Conservation (phyloP, 257 asterid genomes). For the Catharanthus roseus region DNA sequence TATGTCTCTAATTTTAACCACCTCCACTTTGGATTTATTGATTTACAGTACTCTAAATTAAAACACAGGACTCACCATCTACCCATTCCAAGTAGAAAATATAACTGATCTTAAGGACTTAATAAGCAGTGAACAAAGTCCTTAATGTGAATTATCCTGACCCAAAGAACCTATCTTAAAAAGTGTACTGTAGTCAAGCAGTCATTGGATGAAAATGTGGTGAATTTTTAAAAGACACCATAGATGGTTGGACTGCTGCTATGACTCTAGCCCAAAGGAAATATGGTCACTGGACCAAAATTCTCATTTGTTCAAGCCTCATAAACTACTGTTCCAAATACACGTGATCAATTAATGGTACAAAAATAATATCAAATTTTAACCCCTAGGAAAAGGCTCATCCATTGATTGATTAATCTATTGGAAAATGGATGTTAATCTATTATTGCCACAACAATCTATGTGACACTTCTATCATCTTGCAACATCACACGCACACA, state of each 20-base stretch:
- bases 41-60: not conserved
- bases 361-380: not conserved
- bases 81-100: not conserved
- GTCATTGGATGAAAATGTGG: not conserved
- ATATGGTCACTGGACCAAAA: not conserved
- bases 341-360: not conserved
- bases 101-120: not conserved
- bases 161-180: not conserved
- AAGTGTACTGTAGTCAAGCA: not conserved
- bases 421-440: no score
- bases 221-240: not conserved
- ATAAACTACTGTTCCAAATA: not conserved
- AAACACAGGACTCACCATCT: not conserved
- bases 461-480: not conserved
- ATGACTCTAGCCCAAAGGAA: not conserved
- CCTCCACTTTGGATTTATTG: no score
- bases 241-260: not conserved
- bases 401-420: no score
- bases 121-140: not conserved
- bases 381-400: not conserved
- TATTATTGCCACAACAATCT: not conserved
- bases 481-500: not conserved
- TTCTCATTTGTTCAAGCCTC: not conserved
- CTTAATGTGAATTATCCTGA: not conserved
- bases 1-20: not conserved